phyloP scores from a whole-genome alignment of 2,329 filamentous ascomycete species.

The Talaromyces piceae region DNA sequence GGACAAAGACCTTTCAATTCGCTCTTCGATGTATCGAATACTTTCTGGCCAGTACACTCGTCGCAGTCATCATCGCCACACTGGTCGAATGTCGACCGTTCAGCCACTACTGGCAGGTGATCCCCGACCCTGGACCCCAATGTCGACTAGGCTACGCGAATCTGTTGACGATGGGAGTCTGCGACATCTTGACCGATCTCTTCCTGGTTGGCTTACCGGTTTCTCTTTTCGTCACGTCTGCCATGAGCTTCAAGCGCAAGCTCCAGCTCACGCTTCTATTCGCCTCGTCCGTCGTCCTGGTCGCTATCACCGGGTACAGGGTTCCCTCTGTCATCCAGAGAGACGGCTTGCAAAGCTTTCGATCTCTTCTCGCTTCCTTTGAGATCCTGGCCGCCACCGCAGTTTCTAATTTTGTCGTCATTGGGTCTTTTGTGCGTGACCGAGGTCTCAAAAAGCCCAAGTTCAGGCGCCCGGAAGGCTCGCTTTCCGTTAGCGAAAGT shows the following conservation, averaged over 20 bases:
- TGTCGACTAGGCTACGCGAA: conserved; percentile 85
- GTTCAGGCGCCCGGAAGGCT: conserved; percentile 49
- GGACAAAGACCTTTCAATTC: conserved; percentile 67
- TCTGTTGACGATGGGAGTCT: conserved; percentile 79
- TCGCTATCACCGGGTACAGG: conserved; percentile 71
- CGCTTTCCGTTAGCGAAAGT: conserved; percentile 42
- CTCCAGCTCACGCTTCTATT: conserved; percentile 73
- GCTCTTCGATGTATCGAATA: conserved; percentile 65
- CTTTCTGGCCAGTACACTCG: conserved; percentile 69
- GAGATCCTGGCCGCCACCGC: conserved; percentile 84
- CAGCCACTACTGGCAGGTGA: conserved; percentile 67
- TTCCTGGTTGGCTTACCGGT: conserved; percentile 83
- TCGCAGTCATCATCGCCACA: conserved; percentile 72
- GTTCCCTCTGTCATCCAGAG: conserved; percentile 68
- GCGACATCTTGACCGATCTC: conserved; percentile 82
- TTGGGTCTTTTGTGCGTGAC: conserved; percentile 89
- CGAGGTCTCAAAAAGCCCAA: conserved; percentile 83
- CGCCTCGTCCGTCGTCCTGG: conserved; percentile 71
- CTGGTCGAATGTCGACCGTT: conserved; percentile 77
- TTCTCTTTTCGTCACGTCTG: conserved; percentile 72
- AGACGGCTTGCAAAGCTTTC: conserved; percentile 71
- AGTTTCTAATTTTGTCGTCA: conserved; percentile 79
- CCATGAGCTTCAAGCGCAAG: conserved; percentile 71
- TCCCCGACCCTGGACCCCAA: conserved; percentile 75
- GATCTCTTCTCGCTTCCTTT: conserved; percentile 79